Evolutionary conservation across 2,329 filamentous ascomycete species (phyloP).

Genomic region (Macroventuria anomochaeta): DNA sequence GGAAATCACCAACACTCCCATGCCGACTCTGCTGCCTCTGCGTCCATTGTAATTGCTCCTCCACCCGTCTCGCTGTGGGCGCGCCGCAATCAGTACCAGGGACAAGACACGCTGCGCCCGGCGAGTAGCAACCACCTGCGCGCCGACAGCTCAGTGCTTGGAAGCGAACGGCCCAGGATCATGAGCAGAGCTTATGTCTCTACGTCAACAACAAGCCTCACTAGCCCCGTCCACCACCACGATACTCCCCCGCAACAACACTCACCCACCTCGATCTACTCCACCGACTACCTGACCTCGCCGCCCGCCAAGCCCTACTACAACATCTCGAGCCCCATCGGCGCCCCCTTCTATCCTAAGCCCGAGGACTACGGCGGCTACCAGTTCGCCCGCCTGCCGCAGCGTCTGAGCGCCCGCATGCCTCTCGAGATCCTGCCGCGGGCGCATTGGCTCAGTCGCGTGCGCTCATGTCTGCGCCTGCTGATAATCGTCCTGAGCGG

Average conservation of each 20-base stretch:
- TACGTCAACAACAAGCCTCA: neutral
- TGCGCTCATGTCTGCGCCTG: slow-evolving; percentile 46
- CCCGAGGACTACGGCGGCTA: slow-evolving; percentile 29
- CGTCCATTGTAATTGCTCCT: slow-evolving; percentile 13
- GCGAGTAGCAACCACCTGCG: slow-evolving; percentile 9
- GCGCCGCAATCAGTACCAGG: slow-evolving; percentile 4
- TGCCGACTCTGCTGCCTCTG: slow-evolving; percentile 12
- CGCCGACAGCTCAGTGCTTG: slow-evolving; percentile 19
- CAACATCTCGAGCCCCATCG: slow-evolving; percentile 25
- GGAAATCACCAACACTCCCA: neutral
- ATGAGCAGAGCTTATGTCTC: slow-evolving; percentile 11
- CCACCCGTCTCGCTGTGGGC: slow-evolving; percentile 17
- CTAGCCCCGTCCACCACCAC: neutral
- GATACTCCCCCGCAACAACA: neutral
- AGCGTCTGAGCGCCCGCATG: slow-evolving; percentile 36
- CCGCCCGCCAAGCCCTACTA: slow-evolving; percentile 24
- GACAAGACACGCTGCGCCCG: slow-evolving; percentile 8
- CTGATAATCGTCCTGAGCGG: slow-evolving; percentile 48
- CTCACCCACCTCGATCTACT: slow-evolving; percentile 6
- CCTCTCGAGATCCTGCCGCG: slow-evolving; percentile 37
- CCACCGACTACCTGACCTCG: slow-evolving; percentile 1
- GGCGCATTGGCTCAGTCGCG: slow-evolving; percentile 45
- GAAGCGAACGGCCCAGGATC: slow-evolving; percentile 18
- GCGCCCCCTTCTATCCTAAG: slow-evolving; percentile 26
- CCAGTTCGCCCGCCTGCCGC: slow-evolving; percentile 21